A percentile compares a stretch with the other conserved stretches of the same genome.
phyloP scores from a whole-genome alignment of 2,329 filamentous ascomycete species.

The Colletotrichum magnum region DNA sequence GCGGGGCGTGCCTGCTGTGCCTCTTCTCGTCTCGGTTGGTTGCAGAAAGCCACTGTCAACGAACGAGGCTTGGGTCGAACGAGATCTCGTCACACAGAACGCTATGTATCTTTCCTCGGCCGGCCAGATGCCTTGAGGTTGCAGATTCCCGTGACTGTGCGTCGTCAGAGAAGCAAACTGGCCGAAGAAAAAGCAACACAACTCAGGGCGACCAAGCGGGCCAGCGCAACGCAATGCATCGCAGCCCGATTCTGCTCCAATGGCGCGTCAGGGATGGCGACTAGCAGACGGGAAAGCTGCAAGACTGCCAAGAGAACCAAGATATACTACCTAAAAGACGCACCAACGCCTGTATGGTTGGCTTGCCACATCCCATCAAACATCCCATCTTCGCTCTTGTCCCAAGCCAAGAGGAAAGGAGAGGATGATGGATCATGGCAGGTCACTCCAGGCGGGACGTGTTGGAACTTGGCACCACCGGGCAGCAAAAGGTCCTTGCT shows the following conservation, averaged over 20 bases:
- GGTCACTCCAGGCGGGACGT: background rate
- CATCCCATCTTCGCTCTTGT: too few species aligned
- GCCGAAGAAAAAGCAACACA: background rate
- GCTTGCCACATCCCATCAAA: background rate
- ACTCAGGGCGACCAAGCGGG: background rate
- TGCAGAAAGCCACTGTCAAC: constrained; percentile 9
- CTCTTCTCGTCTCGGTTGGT: constrained; percentile 10
- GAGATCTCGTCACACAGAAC: constrained; percentile 8
- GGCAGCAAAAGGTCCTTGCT: constrained; percentile 27
- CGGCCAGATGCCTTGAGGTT: background rate
- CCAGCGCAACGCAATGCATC: background rate
- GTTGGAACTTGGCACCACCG: background rate
- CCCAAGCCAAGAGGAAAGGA: background rate
- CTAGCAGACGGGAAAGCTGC: constrained; percentile 23
- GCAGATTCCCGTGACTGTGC: too few species aligned
- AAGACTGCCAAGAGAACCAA: constrained; percentile 14
- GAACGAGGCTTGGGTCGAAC: background rate
- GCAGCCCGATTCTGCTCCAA: background rate
- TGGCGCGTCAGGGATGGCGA: constrained; percentile 13
- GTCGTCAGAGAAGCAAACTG: too few species aligned
- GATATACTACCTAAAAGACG: constrained; percentile 12
- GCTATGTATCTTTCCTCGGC: background rate
- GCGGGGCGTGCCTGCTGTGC: constrained; percentile 12
- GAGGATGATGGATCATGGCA: background rate
- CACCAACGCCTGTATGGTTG: background rate